These are phyloP conservation scores for Alternaria postmessia DNA, from an alignment of 2,329 filamentous ascomycete genomes.

Conservation along the genomic window DNA sequence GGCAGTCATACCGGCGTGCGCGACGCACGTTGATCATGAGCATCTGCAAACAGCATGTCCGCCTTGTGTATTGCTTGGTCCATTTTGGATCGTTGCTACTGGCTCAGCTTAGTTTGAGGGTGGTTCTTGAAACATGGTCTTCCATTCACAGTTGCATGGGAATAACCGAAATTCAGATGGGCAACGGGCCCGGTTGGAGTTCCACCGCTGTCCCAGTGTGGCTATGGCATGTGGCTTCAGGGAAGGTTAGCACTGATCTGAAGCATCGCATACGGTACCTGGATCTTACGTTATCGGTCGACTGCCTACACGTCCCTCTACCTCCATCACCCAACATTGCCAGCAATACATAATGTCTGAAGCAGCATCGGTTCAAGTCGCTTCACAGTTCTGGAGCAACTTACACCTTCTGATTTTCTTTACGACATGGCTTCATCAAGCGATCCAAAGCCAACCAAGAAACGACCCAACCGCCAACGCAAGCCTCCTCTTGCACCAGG, in stretches of 20 bases:
- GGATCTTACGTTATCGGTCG: conserved; percentile 16
- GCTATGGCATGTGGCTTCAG: conserved; percentile 19
- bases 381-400: neutral
- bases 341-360: conserved; percentile 8
- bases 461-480: conserved; percentile 40
- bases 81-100: conserved; percentile 11
- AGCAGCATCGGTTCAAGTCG: conserved; percentile 2
- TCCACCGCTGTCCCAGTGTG: conserved; percentile 15
- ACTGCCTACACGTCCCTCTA: conserved; percentile 3
- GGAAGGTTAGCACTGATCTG: conserved; percentile 8
- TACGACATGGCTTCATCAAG: conserved; percentile 31
- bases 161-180: neutral
- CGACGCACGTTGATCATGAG: conserved; percentile 10
- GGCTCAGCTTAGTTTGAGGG: conserved; percentile 11
- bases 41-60: neutral
- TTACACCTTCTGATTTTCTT: neutral
- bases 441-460: conserved; percentile 34
- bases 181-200: conserved; percentile 3
- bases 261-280: conserved; percentile 17
- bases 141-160: neutral
- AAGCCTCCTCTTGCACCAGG: conserved; percentile 44
- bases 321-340: neutral
- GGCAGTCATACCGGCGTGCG: conserved; percentile 11
- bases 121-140: conserved; percentile 2
- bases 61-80: conserved; percentile 1